Base-by-base conservation (phyloP, 345 rosid genomes). In the Anastatica hierochuntica region DNA sequence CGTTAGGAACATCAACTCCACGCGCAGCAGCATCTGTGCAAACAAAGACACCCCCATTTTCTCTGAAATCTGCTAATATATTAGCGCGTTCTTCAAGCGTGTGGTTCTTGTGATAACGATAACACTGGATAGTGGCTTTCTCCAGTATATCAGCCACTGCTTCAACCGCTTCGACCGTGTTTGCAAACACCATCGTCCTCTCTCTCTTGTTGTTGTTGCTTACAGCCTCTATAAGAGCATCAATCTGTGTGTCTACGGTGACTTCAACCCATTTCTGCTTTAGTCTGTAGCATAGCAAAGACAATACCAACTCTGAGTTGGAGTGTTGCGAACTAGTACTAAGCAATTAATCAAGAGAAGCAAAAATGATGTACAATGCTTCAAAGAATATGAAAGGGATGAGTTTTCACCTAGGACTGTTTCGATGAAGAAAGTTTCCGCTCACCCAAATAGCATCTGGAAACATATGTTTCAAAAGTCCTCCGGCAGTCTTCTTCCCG, bases 21-120 rank as follows among this genome's bases (percentile, higher is more conserved):
- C 98, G 94, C 11, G 98, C 88, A 53, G 95, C 98, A 8, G 98
- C 98, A 78, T 88, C 98, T 36, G 98, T 92, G 66, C 98, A 88
- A 7, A 92, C 90, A 58, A 92, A 76, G 53, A 84, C 69, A 61
- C 98, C 95, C 20, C 96, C 95, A 15, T 76, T 77, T 62, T 83
- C 90, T 69, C 66, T 77, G 64, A 90, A 90, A 61, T 68, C 74
- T 36, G 65, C 71, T 62, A 90, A 66, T 24, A 77, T 73, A 49
- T 77, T 61, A 41, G 92, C 76, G 62, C 96, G 88, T 21, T 84
- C 88, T 29, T 88, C 94, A 14, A 88, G 74, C n/a, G 86, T 79
- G 48, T 66, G 77, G 54, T 77, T 85, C 81, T 84, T 90, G 58
- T 90, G 95, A 65, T 84, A 90, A 58, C 88, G 70, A 50, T 71